phyloP scores from a whole-genome alignment of 2,329 filamentous ascomycete genomes.

The Colletotrichum zoysiae region DNA sequence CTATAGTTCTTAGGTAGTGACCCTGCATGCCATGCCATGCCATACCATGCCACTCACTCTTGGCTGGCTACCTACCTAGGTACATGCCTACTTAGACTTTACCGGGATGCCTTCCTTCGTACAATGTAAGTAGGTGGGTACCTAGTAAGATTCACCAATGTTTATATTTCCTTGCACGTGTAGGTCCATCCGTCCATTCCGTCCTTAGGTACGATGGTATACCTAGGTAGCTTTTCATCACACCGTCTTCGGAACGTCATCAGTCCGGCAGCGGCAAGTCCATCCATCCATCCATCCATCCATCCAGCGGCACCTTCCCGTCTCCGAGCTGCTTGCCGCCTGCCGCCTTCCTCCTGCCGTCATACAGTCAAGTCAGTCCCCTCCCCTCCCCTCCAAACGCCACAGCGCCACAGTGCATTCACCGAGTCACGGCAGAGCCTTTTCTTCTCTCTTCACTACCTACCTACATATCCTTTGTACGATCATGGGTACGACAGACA shows the following conservation, averaged over 20 bases:
- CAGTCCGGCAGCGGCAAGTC: neutral
- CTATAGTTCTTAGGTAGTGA: neutral
- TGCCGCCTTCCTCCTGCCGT: conserved; percentile 6
- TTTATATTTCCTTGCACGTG: neutral
- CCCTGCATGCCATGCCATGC: neutral
- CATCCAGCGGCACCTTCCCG: conserved; percentile 1
- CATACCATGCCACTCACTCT: too few relatives aligned
- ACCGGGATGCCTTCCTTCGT: too few relatives aligned
- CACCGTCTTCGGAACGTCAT: neutral
- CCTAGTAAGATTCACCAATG: neutral
- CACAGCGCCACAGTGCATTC: neutral
- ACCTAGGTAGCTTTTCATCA: neutral
- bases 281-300: neutral
- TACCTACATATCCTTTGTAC: neutral
- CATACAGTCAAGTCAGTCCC: neutral
- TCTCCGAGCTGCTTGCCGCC: neutral
- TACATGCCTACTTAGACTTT: too few relatives aligned
- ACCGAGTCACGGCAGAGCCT: neutral
- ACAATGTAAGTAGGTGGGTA: too few relatives aligned
- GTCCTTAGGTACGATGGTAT: too few relatives aligned
- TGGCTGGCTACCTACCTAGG: neutral
- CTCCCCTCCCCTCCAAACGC: neutral
- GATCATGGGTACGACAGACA: neutral
- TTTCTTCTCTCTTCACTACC: neutral
- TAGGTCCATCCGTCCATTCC: neutral